phyloP scores from a whole-genome alignment of 352 stramenopile species.

The Globisporangium apiculatum region DNA sequence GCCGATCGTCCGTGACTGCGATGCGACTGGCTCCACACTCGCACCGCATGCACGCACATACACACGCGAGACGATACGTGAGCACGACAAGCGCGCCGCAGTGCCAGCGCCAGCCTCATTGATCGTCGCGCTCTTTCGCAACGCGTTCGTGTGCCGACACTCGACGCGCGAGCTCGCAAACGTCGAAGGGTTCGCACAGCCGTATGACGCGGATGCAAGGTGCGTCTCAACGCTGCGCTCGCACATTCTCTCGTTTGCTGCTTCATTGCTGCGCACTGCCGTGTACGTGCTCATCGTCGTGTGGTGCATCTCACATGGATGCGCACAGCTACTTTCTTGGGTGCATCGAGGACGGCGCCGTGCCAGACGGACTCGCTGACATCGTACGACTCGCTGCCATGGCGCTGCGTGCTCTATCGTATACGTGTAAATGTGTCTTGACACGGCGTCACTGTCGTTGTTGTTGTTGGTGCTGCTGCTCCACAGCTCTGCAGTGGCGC shows the following conservation, averaged over 20 bases:
- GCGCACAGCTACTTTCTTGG: constrained; percentile 49
- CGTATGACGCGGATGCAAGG: constrained; percentile 63
- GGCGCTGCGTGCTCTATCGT: no score
- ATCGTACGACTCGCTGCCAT: constrained; percentile 23
- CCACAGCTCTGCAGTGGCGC: no score
- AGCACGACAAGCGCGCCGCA: no score
- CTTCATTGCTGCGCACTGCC: background rate
- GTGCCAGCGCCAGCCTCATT: constrained; percentile 7
- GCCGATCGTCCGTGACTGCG: no score
- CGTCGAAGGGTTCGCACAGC: constrained; percentile 62
- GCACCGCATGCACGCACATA: no score
- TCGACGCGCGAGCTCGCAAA: constrained; percentile 39
- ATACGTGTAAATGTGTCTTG: no score
- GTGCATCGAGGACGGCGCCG: constrained; percentile 37
- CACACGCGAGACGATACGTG: no score
- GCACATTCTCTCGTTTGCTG: background rate
- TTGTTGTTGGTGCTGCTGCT: no score
- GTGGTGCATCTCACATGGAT: background rate
- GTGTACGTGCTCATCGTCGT: no score
- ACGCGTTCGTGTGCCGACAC: constrained; percentile 66
- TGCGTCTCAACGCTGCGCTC: constrained; percentile 5
- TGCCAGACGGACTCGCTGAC: constrained; percentile 51
- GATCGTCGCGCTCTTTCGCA: constrained; percentile 50
- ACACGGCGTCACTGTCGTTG: no score
- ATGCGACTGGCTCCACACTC: no score